A percentile compares a stretch with the other conserved stretches of the same genome.
phyloP scores from a whole-genome alignment of 164 flowering plant genomes.

The Magnolia changhungtana region DNA sequence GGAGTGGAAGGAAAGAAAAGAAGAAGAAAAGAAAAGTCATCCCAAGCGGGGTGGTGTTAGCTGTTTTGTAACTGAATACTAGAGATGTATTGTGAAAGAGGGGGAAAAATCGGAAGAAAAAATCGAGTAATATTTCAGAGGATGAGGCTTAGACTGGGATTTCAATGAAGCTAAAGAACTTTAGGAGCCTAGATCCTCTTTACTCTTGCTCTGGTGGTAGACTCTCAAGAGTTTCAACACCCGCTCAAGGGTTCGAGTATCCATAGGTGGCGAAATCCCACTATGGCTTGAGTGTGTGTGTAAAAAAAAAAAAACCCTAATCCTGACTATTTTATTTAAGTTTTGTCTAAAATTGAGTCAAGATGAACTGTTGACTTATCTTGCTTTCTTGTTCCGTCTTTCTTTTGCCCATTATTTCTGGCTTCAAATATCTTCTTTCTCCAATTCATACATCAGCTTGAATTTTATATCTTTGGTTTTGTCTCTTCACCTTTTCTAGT shows the following conservation, averaged over 20 bases:
- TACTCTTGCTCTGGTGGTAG: no score
- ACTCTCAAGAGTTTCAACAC: no score
- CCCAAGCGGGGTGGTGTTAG: background rate
- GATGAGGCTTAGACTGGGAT: background rate
- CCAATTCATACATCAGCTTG: background rate
- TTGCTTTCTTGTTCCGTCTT: background rate
- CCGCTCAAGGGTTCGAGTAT: no score
- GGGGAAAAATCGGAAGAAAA: background rate
- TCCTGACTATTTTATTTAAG: background rate
- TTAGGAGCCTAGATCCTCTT: background rate
- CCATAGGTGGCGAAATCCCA: no score
- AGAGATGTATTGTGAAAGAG: background rate
- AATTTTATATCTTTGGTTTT: background rate
- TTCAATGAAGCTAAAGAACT: no score
- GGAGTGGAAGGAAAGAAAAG: background rate
- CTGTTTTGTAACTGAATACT: background rate
- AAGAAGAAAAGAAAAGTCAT: background rate
- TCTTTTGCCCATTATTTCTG: background rate
- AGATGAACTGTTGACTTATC: background rate
- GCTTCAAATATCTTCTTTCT: background rate
- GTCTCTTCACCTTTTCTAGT: slow-evolving; percentile 37
- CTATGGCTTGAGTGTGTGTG: no score
- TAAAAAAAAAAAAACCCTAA: background rate
- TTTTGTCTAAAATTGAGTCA: background rate
- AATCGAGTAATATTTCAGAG: background rate